Conservation (phyloP, 2,329 filamentous ascomycete species). For the Ceratocystis albifundus region DNA sequence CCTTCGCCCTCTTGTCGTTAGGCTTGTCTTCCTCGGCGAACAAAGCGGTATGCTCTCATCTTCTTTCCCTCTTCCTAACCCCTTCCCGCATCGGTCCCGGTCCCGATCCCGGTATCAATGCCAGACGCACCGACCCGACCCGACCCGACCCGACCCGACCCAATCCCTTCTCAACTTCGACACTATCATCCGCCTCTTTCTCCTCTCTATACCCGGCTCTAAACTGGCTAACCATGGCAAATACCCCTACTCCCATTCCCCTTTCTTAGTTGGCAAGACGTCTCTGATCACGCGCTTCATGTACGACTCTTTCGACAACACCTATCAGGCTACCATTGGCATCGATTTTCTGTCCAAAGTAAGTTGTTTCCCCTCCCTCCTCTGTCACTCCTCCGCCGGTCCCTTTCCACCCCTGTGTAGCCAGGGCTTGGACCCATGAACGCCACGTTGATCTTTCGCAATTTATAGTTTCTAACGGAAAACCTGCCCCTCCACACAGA, state of each 20-base stretch:
- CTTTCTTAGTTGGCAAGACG: slow-evolving; percentile 76
- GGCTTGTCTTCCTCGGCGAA: slow-evolving; percentile 93
- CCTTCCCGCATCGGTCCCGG: not conserved
- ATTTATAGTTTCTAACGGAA: slow-evolving; percentile 5
- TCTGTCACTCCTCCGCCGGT: not conserved
- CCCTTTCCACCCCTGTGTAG: slow-evolving; percentile 10
- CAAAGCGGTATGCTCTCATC: slow-evolving; percentile 68
- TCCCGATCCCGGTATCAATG: no score
- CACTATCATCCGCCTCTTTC: not conserved
- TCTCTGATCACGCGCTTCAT: slow-evolving; percentile 98
- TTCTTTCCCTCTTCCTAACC: not conserved
- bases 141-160: not conserved
- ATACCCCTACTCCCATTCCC: slow-evolving; percentile 11
- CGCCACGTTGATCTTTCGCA: slow-evolving; percentile 5
- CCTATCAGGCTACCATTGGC: slow-evolving; percentile 97
- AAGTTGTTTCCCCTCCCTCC: slow-evolving; percentile 26
- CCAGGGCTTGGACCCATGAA: slow-evolving; percentile 1
- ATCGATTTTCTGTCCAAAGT: slow-evolving; percentile 99
- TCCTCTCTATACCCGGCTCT: not conserved
- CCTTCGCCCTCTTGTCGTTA: slow-evolving; percentile 31
- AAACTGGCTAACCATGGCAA: not conserved
- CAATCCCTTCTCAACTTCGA: not conserved
- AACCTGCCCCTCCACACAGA: slow-evolving; percentile 43
- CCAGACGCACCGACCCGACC: not conserved
- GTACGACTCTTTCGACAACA: slow-evolving; percentile 99